These are phyloP conservation scores for Yamadazyma oceani DNA, from an alignment of 1,139 yeast species.

Conservation along the genomic window DNA sequence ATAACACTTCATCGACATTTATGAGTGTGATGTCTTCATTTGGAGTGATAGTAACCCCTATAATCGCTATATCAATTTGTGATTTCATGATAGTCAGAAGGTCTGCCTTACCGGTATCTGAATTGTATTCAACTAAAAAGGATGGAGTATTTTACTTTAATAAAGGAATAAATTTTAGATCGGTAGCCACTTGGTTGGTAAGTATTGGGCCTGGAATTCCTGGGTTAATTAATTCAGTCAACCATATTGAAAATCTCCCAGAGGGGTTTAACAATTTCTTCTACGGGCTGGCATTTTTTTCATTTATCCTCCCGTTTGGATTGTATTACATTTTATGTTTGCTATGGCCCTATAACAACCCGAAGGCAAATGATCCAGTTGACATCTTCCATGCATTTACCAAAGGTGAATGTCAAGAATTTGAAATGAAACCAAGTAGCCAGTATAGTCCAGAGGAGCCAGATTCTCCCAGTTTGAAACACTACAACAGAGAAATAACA, in stretches of 20 bases:
- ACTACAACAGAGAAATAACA: too few species aligned
- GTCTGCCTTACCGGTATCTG: slow-evolving; percentile 13
- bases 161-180: slow-evolving; percentile 36
- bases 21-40: slow-evolving; percentile 16
- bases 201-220: slow-evolving; percentile 21
- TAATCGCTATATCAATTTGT: slow-evolving; percentile 18
- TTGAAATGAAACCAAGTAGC: slow-evolving; percentile 5
- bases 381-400: slow-evolving; percentile 21
- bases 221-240: slow-evolving; percentile 24
- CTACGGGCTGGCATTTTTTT: slow-evolving; percentile 11
- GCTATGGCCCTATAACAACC: slow-evolving; percentile 8
- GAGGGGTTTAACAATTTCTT: slow-evolving; percentile 12
- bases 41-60: slow-evolving; percentile 18
- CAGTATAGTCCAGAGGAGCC: too few species aligned
- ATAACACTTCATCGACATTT: slow-evolving; percentile 18
- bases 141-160: slow-evolving; percentile 21
- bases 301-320: slow-evolving; percentile 12
- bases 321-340: slow-evolving; percentile 6
- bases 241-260: slow-evolving; percentile 16
- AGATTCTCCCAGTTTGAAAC: too few species aligned
- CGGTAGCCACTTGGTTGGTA: slow-evolving; percentile 25
- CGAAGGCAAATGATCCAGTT: slow-evolving; percentile 14
- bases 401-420: slow-evolving; percentile 15
- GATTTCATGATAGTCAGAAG: slow-evolving; percentile 17
- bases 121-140: slow-evolving; percentile 14